Evolutionary conservation across 2,329 filamentous ascomycete species (phyloP).

Genomic region (Magnaporthiopsis rhizophila): DNA sequence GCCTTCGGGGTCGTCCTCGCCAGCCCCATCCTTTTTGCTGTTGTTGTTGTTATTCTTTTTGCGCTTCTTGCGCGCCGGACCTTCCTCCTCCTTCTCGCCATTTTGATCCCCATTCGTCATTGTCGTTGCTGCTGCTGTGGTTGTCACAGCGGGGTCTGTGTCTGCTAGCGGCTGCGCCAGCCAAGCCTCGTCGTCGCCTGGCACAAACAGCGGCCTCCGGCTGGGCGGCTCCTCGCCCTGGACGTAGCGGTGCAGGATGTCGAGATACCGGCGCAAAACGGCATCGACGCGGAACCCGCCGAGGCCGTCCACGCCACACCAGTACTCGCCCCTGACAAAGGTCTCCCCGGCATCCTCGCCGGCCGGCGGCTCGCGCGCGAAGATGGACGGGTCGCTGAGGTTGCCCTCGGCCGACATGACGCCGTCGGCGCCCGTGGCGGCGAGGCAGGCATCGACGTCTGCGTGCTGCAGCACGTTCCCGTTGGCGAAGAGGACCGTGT

Average conservation of each 20-base stretch:
- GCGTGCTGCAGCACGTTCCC: slow-evolving; percentile 80
- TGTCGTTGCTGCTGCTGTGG: slow-evolving; percentile 24
- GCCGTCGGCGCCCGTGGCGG: slow-evolving; percentile 78
- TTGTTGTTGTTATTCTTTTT: slow-evolving; percentile 26
- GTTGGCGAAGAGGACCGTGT: slow-evolving; percentile 94
- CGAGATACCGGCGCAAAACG: slow-evolving; percentile 77
- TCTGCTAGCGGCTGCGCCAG: slow-evolving; percentile 20
- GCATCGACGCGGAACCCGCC: slow-evolving; percentile 87
- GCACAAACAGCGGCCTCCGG: slow-evolving; percentile 66
- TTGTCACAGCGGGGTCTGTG: background rate
- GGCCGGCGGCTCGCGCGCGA: slow-evolving; percentile 56
- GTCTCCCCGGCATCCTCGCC: slow-evolving; percentile 52
- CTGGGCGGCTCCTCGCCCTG: slow-evolving; percentile 57
- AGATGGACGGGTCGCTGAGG: slow-evolving; percentile 83
- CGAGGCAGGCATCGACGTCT: slow-evolving; percentile 71
- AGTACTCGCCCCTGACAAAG: slow-evolving; percentile 60
- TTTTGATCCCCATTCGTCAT: slow-evolving; percentile 24
- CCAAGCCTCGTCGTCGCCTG: slow-evolving; percentile 45
- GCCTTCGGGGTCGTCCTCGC: slow-evolving; percentile 15
- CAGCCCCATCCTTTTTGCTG: slow-evolving; percentile 3
- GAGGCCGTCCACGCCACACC: slow-evolving; percentile 64
- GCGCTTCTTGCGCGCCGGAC: slow-evolving; percentile 44
- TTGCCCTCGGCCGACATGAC: slow-evolving; percentile 97
- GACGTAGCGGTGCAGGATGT: slow-evolving; percentile 78
- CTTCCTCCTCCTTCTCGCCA: slow-evolving; percentile 26